Conservation (phyloP, 1,284 basidiomycete genomes). For the Quambalaria eucalypti region DNA sequence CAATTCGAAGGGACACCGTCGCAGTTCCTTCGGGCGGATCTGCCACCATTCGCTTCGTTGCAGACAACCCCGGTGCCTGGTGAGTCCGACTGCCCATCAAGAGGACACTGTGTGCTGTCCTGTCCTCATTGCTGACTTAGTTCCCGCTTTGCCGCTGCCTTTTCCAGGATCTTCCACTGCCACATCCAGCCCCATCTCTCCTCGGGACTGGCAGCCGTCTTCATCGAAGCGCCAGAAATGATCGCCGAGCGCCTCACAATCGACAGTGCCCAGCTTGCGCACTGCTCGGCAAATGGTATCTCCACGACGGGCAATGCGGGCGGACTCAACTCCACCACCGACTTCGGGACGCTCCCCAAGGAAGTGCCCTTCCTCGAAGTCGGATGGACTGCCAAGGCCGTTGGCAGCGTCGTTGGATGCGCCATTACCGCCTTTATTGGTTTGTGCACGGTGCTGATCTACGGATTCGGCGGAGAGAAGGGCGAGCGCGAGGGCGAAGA, state of each 20-base stretch:
- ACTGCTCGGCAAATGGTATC: slow-evolving; percentile 60
- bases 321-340: slow-evolving; percentile 29
- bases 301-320: slow-evolving; percentile 49
- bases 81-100: no score
- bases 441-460: slow-evolving; percentile 72
- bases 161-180: slow-evolving; percentile 34
- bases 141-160: no score
- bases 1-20: slow-evolving; percentile 65
- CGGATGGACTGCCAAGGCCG: slow-evolving; percentile 46
- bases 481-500: slow-evolving; percentile 19
- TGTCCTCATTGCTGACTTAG: no score
- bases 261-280: slow-evolving; percentile 55
- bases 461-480: slow-evolving; percentile 44
- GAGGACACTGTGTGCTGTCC: no score
- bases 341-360: slow-evolving; percentile 20
- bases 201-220: slow-evolving; percentile 62
- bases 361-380: slow-evolving; percentile 19
- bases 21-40: slow-evolving; percentile 56
- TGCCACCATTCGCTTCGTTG: slow-evolving; percentile 61
- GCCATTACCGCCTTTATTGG: slow-evolving; percentile 73
- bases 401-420: slow-evolving; percentile 75
- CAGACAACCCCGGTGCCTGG: slow-evolving; percentile 78
- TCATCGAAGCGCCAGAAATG: slow-evolving; percentile 63
- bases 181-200: slow-evolving; percentile 58
- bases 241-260: slow-evolving; percentile 49